Evolutionary conservation across 352 stramenopile species (phyloP).

Genomic region (Pythium monospermum): DNA sequence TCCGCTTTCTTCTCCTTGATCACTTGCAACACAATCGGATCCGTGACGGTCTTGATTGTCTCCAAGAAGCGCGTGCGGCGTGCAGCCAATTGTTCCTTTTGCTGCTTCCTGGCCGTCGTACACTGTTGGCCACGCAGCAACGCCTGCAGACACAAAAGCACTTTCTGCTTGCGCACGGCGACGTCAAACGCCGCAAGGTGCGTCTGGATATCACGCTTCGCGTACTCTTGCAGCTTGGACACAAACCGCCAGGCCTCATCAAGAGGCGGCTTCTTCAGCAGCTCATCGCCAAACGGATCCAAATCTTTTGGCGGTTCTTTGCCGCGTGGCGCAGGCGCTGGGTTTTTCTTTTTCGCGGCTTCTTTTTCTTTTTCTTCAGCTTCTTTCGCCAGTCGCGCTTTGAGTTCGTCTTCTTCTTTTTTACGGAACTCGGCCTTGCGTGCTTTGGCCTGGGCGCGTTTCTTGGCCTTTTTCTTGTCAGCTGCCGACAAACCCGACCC

Average conservation of each 20-base stretch:
- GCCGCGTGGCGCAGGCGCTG: slow-evolving; percentile 25
- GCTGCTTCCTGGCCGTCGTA: slow-evolving; percentile 7
- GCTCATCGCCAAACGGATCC: slow-evolving; percentile 69
- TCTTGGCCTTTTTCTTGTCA: slow-evolving; percentile 90
- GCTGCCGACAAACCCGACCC: slow-evolving; percentile 85
- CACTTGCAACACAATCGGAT: slow-evolving; percentile 51
- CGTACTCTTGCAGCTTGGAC: slow-evolving; percentile 61
- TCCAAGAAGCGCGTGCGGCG: slow-evolving; percentile 43
- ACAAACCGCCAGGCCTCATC: slow-evolving; percentile 80
- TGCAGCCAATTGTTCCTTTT: slow-evolving; percentile 31
- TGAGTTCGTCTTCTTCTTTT: slow-evolving; percentile 68
- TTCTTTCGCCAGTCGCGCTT: slow-evolving; percentile 75
- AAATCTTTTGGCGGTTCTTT: slow-evolving; percentile 57
- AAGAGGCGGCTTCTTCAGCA: slow-evolving; percentile 57
- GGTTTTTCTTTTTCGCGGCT: slow-evolving; percentile 64
- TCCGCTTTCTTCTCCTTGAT: slow-evolving; percentile 59
- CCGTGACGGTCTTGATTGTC: slow-evolving; percentile 46
- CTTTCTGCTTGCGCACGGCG: slow-evolving; percentile 66
- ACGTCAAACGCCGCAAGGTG: slow-evolving; percentile 76
- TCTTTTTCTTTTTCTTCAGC: slow-evolving; percentile 69
- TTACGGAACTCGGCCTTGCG: slow-evolving; percentile 89
- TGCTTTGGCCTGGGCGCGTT: slow-evolving; percentile 79
- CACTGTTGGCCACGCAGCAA: slow-evolving; percentile 52
- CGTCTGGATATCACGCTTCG: slow-evolving; percentile 48
- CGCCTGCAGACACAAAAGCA: slow-evolving; percentile 71